Percentiles rank a stretch among this genome's conserved stretches.
Conservation (phyloP, 192 early-diverging fungal genomes). For the Coemansia erecta region DNA sequence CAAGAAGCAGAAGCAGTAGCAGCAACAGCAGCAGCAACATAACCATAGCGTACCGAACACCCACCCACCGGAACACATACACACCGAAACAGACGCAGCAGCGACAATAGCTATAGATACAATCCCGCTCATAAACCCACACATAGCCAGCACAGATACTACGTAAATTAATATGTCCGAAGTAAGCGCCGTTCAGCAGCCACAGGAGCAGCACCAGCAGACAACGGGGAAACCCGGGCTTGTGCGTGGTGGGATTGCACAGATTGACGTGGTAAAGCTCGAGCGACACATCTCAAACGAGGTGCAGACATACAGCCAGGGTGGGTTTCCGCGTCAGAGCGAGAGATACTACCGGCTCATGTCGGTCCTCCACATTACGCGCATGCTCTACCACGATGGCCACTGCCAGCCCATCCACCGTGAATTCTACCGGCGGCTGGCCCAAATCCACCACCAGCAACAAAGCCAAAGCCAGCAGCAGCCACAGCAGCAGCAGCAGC, state of each 20-base stretch:
- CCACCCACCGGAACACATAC: not conserved
- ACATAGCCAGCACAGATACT: not conserved
- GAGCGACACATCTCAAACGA: constrained; percentile 42
- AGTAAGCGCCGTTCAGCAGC: constrained; percentile 8
- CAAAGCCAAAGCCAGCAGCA: constrained; percentile 14
- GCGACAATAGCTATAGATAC: not conserved
- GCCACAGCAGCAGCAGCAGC: constrained; percentile 12
- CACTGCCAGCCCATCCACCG: constrained; percentile 51
- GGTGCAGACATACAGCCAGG: constrained; percentile 44
- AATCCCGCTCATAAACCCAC: not conserved
- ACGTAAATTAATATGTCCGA: constrained; percentile 1
- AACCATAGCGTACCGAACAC: too few relatives aligned
- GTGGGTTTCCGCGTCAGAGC: constrained; percentile 50
- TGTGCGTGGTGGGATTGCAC: constrained; percentile 47
- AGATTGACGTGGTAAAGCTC: constrained; percentile 39
- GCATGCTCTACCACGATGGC: constrained; percentile 53
- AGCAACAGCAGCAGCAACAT: too few relatives aligned
- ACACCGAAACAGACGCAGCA: not conserved
- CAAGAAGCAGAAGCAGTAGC: too few relatives aligned
- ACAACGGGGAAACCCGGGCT: constrained; percentile 7
- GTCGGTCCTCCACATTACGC: constrained; percentile 51
- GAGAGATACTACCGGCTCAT: constrained; percentile 54
- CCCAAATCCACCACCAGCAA: constrained; percentile 51
- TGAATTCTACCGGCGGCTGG: constrained; percentile 47
- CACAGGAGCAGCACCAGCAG: constrained; percentile 6